Evolutionary conservation across 1,284 basidiomycete genomes (phyloP), one percentile per base, ranked within the genome.

Genomic region (Austroboletus novae-zelandiae): DNA sequence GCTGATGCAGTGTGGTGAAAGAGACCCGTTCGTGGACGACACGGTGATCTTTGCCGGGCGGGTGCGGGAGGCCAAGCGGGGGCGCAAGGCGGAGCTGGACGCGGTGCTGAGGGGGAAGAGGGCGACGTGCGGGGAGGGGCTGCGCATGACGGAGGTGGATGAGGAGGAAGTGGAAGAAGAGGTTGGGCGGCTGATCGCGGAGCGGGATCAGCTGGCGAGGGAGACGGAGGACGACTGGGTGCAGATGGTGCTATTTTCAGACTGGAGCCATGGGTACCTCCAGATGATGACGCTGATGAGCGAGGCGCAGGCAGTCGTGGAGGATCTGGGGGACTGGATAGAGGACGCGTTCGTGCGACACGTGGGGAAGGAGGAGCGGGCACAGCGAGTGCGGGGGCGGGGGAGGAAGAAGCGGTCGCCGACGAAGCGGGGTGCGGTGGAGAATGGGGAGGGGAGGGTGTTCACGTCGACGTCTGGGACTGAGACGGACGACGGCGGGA

Each of bases 1-100:
- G 35, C 80, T 98, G 53, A 85, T 95, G 76, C 89, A 93, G 61
- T 95, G 92, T 62, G 93, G 92, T 23, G 96, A 98, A 71, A 94
- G 94, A 66, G 96, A 98, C 65, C 95, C 95, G 0, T 93, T 98
- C 61, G 93, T 97, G 27, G 94, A 97, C 70, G 94, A 97, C 68
- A 94, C 91, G 0, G 87, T 98, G 55, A 90, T 98, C 58, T 93
- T 98, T 65, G 93, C 94, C 1, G 96, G 94, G 9, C 85, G 92
- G 37, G 80, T 98, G 17, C 80, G 95, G 20, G 92, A 97, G 67
- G 95, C 96, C 11, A 97, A 97, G 72, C 81, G 90, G 15, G 80
- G 81, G 3, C 81, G 91, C 34, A 88, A 86, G 64, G 73, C 77
- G 17, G 87, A 92, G 57, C 73, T 86, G 47, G 83, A 85, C 56